These are phyloP conservation scores for Licmophora abbreviata DNA, from an alignment of 108 stramenopile species.

Conservation along the genomic window DNA sequence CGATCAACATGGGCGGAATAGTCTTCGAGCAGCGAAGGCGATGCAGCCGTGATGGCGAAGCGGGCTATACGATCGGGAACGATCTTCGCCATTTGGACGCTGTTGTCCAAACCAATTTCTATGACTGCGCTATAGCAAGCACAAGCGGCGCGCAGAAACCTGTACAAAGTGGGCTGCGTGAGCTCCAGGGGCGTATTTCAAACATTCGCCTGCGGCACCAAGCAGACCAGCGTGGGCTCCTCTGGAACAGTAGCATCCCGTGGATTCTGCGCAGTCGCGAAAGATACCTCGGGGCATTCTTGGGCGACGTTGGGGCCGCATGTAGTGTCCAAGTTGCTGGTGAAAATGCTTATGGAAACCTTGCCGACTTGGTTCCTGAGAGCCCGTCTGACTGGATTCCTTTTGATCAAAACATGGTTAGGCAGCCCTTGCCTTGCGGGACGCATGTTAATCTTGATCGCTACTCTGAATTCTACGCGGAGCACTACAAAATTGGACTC, in stretches of 20 bases:
- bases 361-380: slow-evolving; percentile 62
- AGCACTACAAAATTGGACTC: not conserved
- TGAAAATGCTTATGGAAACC: slow-evolving; percentile 16
- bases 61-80: slow-evolving; percentile 43
- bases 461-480: slow-evolving; percentile 26
- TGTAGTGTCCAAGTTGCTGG: not conserved
- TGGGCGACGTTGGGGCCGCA: not conserved
- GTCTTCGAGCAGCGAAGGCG: slow-evolving; percentile 12
- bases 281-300: not conserved
- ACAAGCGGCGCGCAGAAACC: slow-evolving; percentile 33
- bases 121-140: slow-evolving; percentile 26
- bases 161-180: slow-evolving; percentile 37
- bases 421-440: slow-evolving; percentile 20
- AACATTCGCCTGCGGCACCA: slow-evolving; percentile 58
- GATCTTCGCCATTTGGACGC: slow-evolving; percentile 46
- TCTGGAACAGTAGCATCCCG: slow-evolving; percentile 29
- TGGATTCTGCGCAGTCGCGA: slow-evolving; percentile 42
- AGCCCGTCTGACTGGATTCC: slow-evolving; percentile 70
- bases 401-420: slow-evolving; percentile 42
- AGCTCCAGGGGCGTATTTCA: slow-evolving; percentile 43
- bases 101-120: slow-evolving; percentile 44
- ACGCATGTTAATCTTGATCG: slow-evolving; percentile 28
- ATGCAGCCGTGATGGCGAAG: slow-evolving; percentile 1
- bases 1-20: too few species aligned
- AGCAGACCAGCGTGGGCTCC: slow-evolving; percentile 54